Evolutionary conservation across 2,329 filamentous ascomycete species (phyloP).

Genomic region (Colletotrichum sp.): DNA sequence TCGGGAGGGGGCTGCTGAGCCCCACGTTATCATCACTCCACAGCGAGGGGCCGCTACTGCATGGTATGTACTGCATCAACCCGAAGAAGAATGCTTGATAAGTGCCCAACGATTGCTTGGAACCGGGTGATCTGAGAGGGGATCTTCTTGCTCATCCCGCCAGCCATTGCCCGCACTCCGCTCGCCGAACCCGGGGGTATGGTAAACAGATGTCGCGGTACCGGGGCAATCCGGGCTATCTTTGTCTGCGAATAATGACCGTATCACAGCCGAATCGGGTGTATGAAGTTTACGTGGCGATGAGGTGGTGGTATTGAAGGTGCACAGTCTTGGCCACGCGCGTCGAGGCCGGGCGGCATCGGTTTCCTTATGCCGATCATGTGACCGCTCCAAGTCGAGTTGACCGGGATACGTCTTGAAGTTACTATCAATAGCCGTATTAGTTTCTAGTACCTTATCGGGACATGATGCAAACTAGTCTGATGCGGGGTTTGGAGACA

Average conservation of each 20-base stretch:
- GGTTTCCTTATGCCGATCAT: slow-evolving; percentile 24
- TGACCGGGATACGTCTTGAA: not conserved
- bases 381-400: slow-evolving; percentile 15
- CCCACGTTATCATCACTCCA: not conserved
- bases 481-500: slow-evolving; percentile 6
- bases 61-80: not conserved
- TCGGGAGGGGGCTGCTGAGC: not conserved
- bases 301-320: not conserved
- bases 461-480: not conserved
- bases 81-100: not conserved
- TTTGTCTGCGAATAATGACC: not conserved
- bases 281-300: slow-evolving; percentile 1
- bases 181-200: not conserved
- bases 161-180: not conserved
- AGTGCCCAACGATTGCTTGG: not conserved
- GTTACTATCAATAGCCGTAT: slow-evolving; percentile 1
- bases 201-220: not conserved
- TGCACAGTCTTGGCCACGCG: slow-evolving; percentile 1
- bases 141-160: not conserved
- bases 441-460: not conserved
- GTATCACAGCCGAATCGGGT: slow-evolving; percentile 2
- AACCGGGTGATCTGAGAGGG: not conserved
- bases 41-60: not conserved
- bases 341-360: slow-evolving; percentile 10
- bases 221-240: not conserved